phyloP scores from a whole-genome alignment of 139 green algal species.

The Pedinophyceae sp. region DNA sequence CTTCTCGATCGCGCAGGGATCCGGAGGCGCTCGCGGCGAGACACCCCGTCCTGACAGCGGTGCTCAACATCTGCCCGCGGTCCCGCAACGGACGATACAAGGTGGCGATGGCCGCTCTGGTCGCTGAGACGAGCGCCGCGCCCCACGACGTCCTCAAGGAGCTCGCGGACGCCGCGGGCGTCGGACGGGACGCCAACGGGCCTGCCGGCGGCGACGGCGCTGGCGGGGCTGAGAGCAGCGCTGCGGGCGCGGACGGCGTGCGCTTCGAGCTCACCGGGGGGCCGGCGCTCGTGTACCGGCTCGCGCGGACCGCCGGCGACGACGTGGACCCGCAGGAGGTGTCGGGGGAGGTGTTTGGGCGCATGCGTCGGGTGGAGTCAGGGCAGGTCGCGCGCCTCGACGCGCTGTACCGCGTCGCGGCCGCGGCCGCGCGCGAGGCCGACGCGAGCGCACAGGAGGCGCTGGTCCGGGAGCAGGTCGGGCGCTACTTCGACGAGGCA shows the following conservation, averaged over 20 bases:
- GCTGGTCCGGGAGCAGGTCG: constrained; percentile 17
- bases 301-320: no score
- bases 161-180: background rate
- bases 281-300: background rate
- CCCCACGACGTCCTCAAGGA: background rate
- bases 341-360: no score
- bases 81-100: background rate
- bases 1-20: constrained; percentile 5
- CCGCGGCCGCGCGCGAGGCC: background rate
- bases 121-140: background rate
- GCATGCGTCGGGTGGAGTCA: no score
- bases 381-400: background rate
- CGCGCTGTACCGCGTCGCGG: background rate
- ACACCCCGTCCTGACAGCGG: constrained; percentile 6
- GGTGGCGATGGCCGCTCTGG: background rate
- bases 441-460: constrained; percentile 19
- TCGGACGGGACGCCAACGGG: background rate
- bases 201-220: no score
- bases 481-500: constrained; percentile 32
- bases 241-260: background rate
- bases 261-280: background rate
- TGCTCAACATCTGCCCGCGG: background rate
- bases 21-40: constrained; percentile 10
- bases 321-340: background rate
- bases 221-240: no score